These are phyloP conservation scores for Entamoeba dispar DNA, from an alignment of 208 protist genomes.

Conservation along the genomic window DNA sequence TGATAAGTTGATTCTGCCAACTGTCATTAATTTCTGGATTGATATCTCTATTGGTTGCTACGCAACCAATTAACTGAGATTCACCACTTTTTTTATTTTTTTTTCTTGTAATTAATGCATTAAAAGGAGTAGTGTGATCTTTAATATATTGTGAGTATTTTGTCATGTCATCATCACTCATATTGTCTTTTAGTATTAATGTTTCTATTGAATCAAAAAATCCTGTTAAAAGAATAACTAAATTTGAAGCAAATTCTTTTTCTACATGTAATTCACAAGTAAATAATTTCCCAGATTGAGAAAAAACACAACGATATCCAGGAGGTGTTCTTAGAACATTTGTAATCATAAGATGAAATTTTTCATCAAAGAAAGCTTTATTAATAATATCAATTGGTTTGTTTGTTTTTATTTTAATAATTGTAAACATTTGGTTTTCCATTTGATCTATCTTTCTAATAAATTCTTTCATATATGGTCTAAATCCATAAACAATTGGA, in stretches of 20 bases:
- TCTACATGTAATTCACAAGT: not conserved
- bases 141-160: not conserved
- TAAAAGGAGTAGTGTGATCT: not conserved
- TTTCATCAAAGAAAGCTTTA: not conserved
- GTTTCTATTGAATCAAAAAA: not conserved
- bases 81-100: not conserved
- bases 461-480: not conserved
- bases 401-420: not conserved
- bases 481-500: not conserved
- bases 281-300: not conserved
- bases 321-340: not conserved
- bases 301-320: not conserved
- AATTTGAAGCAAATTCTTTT: not conserved
- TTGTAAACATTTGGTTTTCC: not conserved
- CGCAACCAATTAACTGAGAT: not conserved
- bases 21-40: not conserved
- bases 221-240: not conserved
- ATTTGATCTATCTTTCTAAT: not conserved
- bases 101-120: not conserved
- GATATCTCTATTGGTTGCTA: not conserved
- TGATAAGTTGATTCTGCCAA: not conserved
- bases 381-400: not conserved
- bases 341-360: not conserved
- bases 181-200: not conserved
- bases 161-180: not conserved